Base-by-base conservation (phyloP, 2,329 filamentous ascomycete species). In the Sarocladium brachiariae region DNA sequence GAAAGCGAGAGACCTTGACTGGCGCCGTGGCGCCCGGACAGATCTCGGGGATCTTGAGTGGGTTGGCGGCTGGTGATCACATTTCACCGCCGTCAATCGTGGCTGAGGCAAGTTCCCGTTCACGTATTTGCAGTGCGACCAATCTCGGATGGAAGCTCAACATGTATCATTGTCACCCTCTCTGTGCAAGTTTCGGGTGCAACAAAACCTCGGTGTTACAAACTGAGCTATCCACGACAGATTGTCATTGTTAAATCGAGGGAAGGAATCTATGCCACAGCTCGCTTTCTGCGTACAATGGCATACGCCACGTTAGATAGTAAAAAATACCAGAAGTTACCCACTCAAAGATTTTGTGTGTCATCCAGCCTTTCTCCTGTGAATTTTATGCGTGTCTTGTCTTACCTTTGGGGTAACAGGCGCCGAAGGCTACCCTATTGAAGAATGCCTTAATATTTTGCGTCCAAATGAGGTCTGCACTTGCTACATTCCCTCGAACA, bases 21-120 rank as follows among this genome's bases (percentile, higher is more conserved):
- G 78, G 77, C 78, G 78, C 63, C 74, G 79, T 62, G 83, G 86
- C 56, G 74, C 71, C 63, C 78, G 77, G 59, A 69, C 76, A 63
- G 84, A 86, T 71, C 79, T 88, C 67, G 84, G 84, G 64, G 87
- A 92, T 64, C 72, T 91, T 75, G 90, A 95, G 81, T 95, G 92
- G 85, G 89, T 49, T 49, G 46, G 46, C 31, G 46, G 46, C 19
- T 49, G 46, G 46, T 37, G 33, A 57, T 72, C 67, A 18, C 58
- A 59, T 68, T 52, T 51, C 61, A 54, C 57, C 66, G 25, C 38
- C 65, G 74, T 67, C 80, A 81, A 78, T 83, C 81, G 79, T 83
- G 72, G 78, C 78, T 79, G 68, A 64, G 71, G 69, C n/a, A 68
- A 63, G 61, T 56, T 49, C 51, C 53, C 52, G 52, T 52, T 39